phyloP scores from a whole-genome alignment of 2,329 filamentous ascomycete species.

The Scedosporium dehoogii region DNA sequence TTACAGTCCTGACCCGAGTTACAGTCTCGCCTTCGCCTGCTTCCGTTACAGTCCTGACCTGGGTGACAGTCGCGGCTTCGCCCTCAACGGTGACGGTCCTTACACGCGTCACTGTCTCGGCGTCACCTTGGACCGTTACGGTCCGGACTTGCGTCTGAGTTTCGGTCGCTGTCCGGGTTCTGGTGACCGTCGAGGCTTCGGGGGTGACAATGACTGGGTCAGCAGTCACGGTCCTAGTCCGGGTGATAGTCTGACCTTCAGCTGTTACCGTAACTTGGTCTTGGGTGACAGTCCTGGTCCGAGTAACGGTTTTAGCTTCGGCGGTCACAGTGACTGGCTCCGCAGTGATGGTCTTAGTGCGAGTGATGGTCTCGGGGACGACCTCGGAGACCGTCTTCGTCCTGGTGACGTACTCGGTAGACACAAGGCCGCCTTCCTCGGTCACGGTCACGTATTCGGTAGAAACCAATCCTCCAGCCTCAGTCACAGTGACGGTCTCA shows the following conservation, averaged over 20 bases:
- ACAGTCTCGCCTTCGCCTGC: not conserved
- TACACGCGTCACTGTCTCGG: not conserved
- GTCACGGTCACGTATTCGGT: not conserved
- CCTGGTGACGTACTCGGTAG: not conserved
- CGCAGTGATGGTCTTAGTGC: not conserved
- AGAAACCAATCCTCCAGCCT: not conserved
- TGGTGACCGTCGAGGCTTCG: not conserved
- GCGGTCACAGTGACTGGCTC: not conserved
- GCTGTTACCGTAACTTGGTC: too few species aligned
- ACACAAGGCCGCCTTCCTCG: not conserved
- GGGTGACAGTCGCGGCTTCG: not conserved
- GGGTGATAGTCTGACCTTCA: too few species aligned
- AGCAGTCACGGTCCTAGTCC: too few species aligned
- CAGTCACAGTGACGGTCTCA: too few species aligned
- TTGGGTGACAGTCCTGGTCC: too few species aligned
- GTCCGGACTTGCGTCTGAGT: not conserved
- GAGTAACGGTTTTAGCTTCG: not conserved
- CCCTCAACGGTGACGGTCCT: not conserved
- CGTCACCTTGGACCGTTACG: not conserved
- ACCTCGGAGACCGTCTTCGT: not conserved
- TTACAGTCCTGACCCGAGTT: not conserved
- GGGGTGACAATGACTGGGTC: not conserved
- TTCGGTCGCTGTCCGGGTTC: not conserved
- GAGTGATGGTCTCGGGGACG: not conserved
- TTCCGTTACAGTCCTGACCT: not conserved